Conservation (phyloP, 129 eudicot genomes). For the Saposhnikovia divaricata region DNA sequence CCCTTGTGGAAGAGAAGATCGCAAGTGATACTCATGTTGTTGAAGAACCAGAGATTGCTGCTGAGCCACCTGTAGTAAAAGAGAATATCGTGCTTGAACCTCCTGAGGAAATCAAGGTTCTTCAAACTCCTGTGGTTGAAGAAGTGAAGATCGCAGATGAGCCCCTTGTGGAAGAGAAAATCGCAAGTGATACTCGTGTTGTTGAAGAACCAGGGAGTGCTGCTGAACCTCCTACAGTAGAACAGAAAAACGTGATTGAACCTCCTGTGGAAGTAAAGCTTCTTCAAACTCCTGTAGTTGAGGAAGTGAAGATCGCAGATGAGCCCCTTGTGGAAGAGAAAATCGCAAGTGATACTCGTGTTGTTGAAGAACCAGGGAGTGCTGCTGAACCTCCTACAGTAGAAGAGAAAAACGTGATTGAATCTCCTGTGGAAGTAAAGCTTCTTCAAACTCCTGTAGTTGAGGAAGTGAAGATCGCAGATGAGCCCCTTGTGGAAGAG, state of each 20-base stretch:
- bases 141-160: background rate
- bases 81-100: conserved; percentile 10
- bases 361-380: background rate
- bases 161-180: background rate
- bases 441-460: conserved; percentile 13
- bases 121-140: background rate
- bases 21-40: conserved; percentile 9
- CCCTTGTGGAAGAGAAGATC: background rate
- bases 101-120: conserved; percentile 8
- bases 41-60: conserved; percentile 14
- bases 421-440: conserved; percentile 20
- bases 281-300: background rate
- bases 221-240: background rate
- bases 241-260: background rate
- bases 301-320: background rate
- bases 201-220: conserved; percentile 12
- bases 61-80: conserved; percentile 1
- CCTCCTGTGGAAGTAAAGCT: too few relatives aligned
- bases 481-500: background rate
- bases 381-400: conserved; percentile 1
- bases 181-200: background rate
- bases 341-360: background rate
- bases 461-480: conserved; percentile 9
- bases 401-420: conserved; percentile 6
- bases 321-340: background rate